Base-by-base conservation (phyloP, 495 filamentous ascomycete species). In the Aspergillus ostianus region DNA sequence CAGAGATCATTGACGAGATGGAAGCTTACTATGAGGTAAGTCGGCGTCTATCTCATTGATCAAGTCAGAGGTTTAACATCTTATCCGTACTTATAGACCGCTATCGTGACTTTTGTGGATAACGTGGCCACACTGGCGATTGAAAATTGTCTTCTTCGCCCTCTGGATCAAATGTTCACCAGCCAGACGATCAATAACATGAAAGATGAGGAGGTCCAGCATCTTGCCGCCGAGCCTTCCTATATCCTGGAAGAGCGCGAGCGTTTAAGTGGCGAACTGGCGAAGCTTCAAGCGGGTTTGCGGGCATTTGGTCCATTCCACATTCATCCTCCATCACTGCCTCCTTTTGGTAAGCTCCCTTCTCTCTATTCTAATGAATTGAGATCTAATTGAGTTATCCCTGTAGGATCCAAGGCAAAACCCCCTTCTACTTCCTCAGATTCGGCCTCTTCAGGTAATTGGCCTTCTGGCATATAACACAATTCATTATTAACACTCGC, bases 71-170 rank as follows among this genome's bases (percentile, higher is more conserved):
- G 23, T 48, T 15, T 29, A 17, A 46, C 41, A 59, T 18, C 49
- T 29, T 6, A 47, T 9, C 20, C 19, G 5, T 21, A 6, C 57
- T 30, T 17, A n/a, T 52, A 88, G 87, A 80, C 84, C 63, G 80
- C 86, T 0, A 66, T 86, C 54, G 77, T 82, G 60, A 79, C 76
- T 0, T 87, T 90, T 64, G 69, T 86, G n/a, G 84, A 90, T 44
- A 83, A 88, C 47, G 61, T 89, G 26, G 75, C 81, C 17, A 78
- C 77, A 5, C 73, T 86, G 45, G 86, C 80, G 4, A 81, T 87
- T 32, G 86, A 89, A 53, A 74, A 77, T 27, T 83, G 82, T 64
- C 76, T 89, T 45, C 69, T 89, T 8, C 9, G 4, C 3, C 70
- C 68, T 26, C 63, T 77, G 0, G 51, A 61, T 13, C 2, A 27